Evolutionary conservation across 2,329 filamentous ascomycete species (phyloP), one percentile per base, ranked within the genome.

Genomic region (Phialophora expanda): DNA sequence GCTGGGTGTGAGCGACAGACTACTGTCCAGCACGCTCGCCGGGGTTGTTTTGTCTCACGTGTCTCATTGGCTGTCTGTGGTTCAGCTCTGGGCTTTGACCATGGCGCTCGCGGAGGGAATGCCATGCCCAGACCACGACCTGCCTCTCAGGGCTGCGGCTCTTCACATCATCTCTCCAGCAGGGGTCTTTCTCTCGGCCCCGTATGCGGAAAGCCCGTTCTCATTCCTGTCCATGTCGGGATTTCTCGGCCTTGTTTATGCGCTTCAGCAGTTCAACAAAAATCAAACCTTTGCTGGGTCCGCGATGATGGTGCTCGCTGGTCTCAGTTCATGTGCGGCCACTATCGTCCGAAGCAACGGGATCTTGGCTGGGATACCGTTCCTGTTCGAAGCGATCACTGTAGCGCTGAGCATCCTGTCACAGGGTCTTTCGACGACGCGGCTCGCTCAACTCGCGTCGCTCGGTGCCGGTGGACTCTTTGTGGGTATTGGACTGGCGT

Each of bases 91-190:
- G 62, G 56, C 51, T 12, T 62, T 71, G 26, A 56, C 64, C 11
- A 62, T 32, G 12, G 17, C 24, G 34, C 53, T 69, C 24, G 32
- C 50, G 32, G 46, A 75, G n/a, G 61, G 71, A 41, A 67, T 74
- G n/a, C 76, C 71, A n/a, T 50, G 70, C 22, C 69, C 76, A 62
- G 62, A 59, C n/a, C 76, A 69, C 69, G n/a, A 76, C n/a, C 76
- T 90, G 48, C 85, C 91, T 1, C 88, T 94, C 67, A 75, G 90
- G 24, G 84, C 92, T 8, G 87, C 92, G 2, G 80, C 85, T 17
- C 81, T 98, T 56, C 92, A 98, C 76, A 85, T 96, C 62, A 75
- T 98, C 56, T 95, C 91, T 0, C 94, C 95, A 0, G 95, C 91
- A 0, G 94, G 94, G 0, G 79, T 97, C 2, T 98, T 99, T 75